Conservation (phyloP, 73 alveolate species). For the Urostyla sp. region DNA sequence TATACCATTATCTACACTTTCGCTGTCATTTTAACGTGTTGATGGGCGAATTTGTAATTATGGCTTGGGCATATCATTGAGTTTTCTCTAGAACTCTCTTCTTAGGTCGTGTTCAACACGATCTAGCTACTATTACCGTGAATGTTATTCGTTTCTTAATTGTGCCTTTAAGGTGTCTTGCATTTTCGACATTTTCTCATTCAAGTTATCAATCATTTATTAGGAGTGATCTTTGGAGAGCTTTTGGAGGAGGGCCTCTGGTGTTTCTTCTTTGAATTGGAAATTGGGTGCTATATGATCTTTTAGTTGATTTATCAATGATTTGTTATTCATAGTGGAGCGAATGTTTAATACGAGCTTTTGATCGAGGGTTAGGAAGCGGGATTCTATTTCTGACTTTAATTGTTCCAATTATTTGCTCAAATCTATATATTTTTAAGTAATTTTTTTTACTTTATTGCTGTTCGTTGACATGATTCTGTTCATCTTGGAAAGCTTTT, state of each 20-base stretch:
- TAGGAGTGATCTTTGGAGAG: neutral
- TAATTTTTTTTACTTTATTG: neutral
- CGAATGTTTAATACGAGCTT: neutral
- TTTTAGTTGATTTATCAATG: neutral
- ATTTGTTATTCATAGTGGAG: neutral
- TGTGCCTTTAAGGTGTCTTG: too few relatives aligned
- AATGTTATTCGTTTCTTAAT: too few relatives aligned
- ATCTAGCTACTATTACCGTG: neutral
- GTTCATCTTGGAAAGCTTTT: neutral
- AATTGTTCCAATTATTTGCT: neutral
- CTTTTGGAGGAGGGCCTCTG: neutral
- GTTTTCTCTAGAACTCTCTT: slow-evolving; percentile 2
- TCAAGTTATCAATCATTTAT: neutral
- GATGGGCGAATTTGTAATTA: too few relatives aligned
- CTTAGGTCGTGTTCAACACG: neutral
- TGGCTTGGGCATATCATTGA: too few relatives aligned
- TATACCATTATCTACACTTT: too few relatives aligned
- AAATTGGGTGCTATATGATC: slow-evolving; percentile 18
- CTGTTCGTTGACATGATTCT: neutral
- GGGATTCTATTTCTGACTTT: neutral
- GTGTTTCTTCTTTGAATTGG: neutral
- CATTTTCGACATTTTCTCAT: neutral
- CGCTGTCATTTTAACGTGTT: too few relatives aligned
- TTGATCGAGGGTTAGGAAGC: neutral
- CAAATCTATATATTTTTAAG: neutral